These are phyloP conservation scores for Cercophora newfieldiana DNA, from an alignment of 495 filamentous ascomycete genomes.

Conservation along the genomic window DNA sequence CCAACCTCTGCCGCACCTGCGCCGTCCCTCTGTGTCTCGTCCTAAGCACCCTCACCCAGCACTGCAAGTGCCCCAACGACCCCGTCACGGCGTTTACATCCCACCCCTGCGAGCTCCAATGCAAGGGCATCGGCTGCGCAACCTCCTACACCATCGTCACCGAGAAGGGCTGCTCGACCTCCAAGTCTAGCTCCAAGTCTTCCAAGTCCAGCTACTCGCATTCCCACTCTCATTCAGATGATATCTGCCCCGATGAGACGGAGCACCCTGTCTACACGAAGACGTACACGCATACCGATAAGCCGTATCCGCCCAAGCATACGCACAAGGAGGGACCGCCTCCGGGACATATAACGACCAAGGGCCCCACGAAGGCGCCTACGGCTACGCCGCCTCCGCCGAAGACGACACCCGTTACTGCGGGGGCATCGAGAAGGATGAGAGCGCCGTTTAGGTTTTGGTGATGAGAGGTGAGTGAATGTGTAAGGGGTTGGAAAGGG, in stretches of 20 bases:
- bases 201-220: neutral
- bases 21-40: neutral
- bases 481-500: too few species aligned
- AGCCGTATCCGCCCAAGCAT: neutral
- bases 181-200: neutral
- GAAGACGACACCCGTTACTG: neutral
- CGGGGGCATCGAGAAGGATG: neutral
- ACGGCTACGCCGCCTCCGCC: neutral
- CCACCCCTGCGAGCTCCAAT: neutral
- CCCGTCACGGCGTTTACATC: neutral
- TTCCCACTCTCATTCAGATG: neutral
- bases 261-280: neutral
- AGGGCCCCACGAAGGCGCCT: neutral
- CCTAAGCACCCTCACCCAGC: neutral
- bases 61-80: neutral
- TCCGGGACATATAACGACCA: neutral
- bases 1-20: neutral
- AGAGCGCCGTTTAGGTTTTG: neutral
- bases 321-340: neutral
- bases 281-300: neutral
- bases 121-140: neutral
- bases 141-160: neutral
- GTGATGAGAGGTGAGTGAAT: too few species aligned
- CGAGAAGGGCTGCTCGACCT: neutral
- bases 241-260: neutral